Conservation (phyloP, 257 asterid genomes). For the Przewalskia tangutica region DNA sequence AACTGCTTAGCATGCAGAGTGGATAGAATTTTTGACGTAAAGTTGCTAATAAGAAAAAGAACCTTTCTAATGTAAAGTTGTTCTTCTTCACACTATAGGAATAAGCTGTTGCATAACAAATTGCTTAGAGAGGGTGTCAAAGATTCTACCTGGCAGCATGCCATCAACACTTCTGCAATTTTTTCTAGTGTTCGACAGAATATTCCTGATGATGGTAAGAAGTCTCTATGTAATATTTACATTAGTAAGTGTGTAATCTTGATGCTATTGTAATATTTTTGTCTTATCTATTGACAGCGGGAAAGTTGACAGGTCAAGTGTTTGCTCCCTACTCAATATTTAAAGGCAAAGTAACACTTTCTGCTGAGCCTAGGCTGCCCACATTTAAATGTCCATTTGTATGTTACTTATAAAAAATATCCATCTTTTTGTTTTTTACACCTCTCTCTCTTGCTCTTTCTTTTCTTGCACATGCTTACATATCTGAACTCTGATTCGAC, state of each 20-base stretch:
- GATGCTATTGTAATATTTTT: constrained; percentile 9
- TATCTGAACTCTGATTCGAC: neutral
- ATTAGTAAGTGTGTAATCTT: neutral
- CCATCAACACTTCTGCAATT: constrained; percentile 9
- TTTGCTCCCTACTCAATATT: constrained; percentile 67
- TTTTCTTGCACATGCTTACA: neutral
- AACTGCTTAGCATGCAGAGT: neutral
- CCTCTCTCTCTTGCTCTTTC: neutral
- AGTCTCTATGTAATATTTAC: neutral
- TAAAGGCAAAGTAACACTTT: constrained; percentile 88
- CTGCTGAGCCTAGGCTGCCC: constrained; percentile 62
- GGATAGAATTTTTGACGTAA: neutral
- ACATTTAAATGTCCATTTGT: constrained; percentile 16
- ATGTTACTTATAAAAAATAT: neutral
- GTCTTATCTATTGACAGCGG: neutral
- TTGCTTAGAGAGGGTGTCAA: neutral
- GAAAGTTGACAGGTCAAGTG: neutral
- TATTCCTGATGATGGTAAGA: constrained; percentile 29
- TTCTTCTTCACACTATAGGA: constrained; percentile 1
- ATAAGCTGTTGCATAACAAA: neutral
- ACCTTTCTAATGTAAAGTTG: no score
- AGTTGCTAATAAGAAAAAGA: neutral
- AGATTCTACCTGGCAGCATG: constrained; percentile 4
- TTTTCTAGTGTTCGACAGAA: constrained; percentile 23
- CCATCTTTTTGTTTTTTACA: neutral